phyloP scores from a whole-genome alignment of 2,329 filamentous ascomycete species.

The Pseudofabraea citricarpa region DNA sequence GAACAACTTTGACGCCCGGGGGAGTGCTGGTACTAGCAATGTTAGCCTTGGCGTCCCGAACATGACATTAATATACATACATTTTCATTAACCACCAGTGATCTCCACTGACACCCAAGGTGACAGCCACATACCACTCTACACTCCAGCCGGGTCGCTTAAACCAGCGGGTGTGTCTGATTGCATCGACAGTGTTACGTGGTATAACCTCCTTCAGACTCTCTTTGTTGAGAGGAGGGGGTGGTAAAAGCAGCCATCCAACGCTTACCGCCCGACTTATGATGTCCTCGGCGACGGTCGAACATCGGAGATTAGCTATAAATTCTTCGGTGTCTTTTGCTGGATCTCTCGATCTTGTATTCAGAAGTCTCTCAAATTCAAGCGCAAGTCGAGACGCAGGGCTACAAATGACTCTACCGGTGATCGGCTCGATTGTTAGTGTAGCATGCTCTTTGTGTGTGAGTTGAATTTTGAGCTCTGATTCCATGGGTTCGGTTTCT shows the following conservation, averaged over 20 bases:
- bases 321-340: slow-evolving; percentile 50
- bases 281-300: slow-evolving; percentile 57
- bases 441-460: slow-evolving; percentile 55
- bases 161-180: slow-evolving; percentile 46
- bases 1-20: slow-evolving; percentile 15
- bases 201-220: slow-evolving; percentile 55
- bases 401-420: slow-evolving; percentile 68
- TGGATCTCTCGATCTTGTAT: slow-evolving; percentile 48
- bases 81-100: slow-evolving; percentile 72
- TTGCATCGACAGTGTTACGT: slow-evolving; percentile 35
- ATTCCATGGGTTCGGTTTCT: slow-evolving; percentile 58
- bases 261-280: slow-evolving; percentile 53
- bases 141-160: slow-evolving; percentile 65
- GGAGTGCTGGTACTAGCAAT: slow-evolving; percentile 10
- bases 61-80: slow-evolving; percentile 28
- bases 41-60: slow-evolving; percentile 22
- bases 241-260: slow-evolving; percentile 52
- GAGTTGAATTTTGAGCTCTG: slow-evolving; percentile 64
- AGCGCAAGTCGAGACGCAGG: slow-evolving; percentile 54
- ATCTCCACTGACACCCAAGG: slow-evolving; percentile 68
- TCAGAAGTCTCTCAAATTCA: slow-evolving; percentile 61
- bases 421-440: slow-evolving; percentile 70
- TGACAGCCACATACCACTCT: slow-evolving; percentile 68
- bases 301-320: slow-evolving; percentile 58
- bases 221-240: slow-evolving; percentile 42